Percentiles rank a stretch among this genome's conserved stretches.
phyloP scores from a whole-genome alignment of 345 rosid genomes.

The Hibiscus syriacus region DNA sequence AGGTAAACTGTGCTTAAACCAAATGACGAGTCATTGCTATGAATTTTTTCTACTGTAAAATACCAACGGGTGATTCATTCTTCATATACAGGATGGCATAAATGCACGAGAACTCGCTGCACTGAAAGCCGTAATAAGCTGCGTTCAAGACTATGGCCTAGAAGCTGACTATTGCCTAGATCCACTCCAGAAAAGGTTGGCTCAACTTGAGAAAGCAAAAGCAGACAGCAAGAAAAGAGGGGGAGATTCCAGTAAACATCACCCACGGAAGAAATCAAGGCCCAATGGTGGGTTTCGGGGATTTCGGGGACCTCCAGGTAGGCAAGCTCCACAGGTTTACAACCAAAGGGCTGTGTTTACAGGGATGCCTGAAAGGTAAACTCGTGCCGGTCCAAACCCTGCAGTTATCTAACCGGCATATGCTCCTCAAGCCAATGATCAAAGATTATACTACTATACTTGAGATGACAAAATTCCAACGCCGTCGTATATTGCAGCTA shows the following conservation, averaged over 20 bases:
- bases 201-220: no score
- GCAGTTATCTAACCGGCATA: constrained; percentile 28
- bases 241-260: no score
- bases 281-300: constrained; percentile 27
- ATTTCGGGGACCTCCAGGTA: constrained; percentile 22
- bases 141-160: constrained; percentile 43
- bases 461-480: no score
- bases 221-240: no score
- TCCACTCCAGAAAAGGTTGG: constrained; percentile 45
- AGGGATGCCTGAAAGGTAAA: no score
- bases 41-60: background rate
- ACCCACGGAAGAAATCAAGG: no score
- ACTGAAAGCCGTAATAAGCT: constrained; percentile 39
- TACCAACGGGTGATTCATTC: background rate
- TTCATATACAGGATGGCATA: constrained; percentile 24
- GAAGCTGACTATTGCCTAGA: constrained; percentile 46
- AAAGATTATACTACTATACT: no score
- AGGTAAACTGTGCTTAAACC: constrained; percentile 21
- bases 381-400: constrained; percentile 24
- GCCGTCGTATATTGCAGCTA: no score
- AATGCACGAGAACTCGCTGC: constrained; percentile 48
- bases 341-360: background rate
- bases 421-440: no score
- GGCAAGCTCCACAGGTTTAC: constrained; percentile 25
- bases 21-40: background rate